A percentile compares a stretch with the other conserved stretches of the same genome.
Evolutionary conservation across 2,329 filamentous ascomycete species (phyloP).

Genomic region (Trichoderma sp.): DNA sequence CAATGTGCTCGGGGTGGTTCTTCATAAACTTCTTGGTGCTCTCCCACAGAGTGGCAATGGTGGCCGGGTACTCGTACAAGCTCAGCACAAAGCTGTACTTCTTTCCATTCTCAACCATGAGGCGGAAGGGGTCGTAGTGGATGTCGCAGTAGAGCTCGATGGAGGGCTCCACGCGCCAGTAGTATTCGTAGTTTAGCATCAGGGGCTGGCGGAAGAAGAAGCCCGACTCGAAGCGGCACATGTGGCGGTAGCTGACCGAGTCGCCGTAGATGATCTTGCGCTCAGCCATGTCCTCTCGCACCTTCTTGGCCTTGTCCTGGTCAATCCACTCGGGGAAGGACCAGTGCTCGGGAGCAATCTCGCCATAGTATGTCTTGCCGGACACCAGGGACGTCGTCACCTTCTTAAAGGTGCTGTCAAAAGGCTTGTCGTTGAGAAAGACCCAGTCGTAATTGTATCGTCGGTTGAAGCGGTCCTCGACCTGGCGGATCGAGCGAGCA

Average conservation of each 20-base stretch:
- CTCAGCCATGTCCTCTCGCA: constrained; percentile 89
- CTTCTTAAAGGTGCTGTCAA: constrained; percentile 90
- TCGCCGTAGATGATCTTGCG: constrained; percentile 98
- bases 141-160: constrained; percentile 96
- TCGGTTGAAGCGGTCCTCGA: constrained; percentile 97
- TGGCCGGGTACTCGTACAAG: constrained; percentile 94
- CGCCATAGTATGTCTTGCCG: constrained; percentile 85
- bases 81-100: constrained; percentile 98
- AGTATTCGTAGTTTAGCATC: constrained; percentile 97
- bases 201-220: constrained; percentile 97
- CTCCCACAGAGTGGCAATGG: constrained; percentile 93
- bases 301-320: constrained; percentile 84
- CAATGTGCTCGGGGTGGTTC: constrained; percentile 84
- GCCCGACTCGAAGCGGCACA: constrained; percentile 98
- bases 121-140: constrained; percentile 92
- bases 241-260: constrained; percentile 94
- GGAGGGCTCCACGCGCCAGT: constrained; percentile 98
- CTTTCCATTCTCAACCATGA: constrained; percentile 93
- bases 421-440: constrained; percentile 94
- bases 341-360: constrained; percentile 91
- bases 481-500: constrained; percentile 87
- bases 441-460: constrained; percentile 99
- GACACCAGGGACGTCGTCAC: constrained; percentile 87
- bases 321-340: constrained; percentile 96
- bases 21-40: constrained; percentile 93